These are phyloP conservation scores for Ophiostoma novo-ulmi DNA, from an alignment of 2,329 filamentous ascomycete genomes.

Conservation along the genomic window DNA sequence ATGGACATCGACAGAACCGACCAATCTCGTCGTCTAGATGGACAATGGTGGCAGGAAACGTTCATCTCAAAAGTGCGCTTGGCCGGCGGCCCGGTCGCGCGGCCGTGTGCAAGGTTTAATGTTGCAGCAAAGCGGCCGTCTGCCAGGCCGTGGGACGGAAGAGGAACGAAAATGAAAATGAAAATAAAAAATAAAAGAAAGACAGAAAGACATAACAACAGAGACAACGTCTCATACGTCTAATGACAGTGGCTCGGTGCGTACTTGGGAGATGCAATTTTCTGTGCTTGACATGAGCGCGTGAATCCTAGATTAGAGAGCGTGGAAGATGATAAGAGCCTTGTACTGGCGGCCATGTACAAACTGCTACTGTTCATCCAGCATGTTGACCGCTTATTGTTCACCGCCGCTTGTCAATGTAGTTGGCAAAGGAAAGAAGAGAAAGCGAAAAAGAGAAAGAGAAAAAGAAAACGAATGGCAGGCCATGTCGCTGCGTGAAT, in stretches of 20 bases:
- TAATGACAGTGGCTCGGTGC: no score
- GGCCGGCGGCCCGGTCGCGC: slow-evolving; percentile 6
- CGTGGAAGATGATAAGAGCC: no score
- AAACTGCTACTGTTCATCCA: not conserved
- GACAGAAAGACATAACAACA: no score
- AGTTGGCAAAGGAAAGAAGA: not conserved
- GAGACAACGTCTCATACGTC: not conserved
- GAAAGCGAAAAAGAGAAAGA: not conserved
- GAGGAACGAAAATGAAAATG: not conserved
- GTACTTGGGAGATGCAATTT: no score
- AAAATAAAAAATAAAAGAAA: not conserved
- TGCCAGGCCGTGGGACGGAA: not conserved
- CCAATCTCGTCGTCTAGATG: slow-evolving; percentile 6
- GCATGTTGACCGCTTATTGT: not conserved
- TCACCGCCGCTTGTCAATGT: not conserved
- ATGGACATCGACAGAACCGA: not conserved
- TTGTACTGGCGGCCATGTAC: no score
- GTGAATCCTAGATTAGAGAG: no score
- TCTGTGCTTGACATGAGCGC: no score
- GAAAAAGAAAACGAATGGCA: not conserved
- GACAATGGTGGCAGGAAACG: not conserved
- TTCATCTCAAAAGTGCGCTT: slow-evolving; percentile 3
- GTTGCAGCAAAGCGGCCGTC: not conserved
- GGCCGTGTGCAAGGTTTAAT: not conserved
- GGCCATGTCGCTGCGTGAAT: not conserved